Base-by-base conservation (phyloP, 306 rosid genomes). In the Senna siamea region DNA sequence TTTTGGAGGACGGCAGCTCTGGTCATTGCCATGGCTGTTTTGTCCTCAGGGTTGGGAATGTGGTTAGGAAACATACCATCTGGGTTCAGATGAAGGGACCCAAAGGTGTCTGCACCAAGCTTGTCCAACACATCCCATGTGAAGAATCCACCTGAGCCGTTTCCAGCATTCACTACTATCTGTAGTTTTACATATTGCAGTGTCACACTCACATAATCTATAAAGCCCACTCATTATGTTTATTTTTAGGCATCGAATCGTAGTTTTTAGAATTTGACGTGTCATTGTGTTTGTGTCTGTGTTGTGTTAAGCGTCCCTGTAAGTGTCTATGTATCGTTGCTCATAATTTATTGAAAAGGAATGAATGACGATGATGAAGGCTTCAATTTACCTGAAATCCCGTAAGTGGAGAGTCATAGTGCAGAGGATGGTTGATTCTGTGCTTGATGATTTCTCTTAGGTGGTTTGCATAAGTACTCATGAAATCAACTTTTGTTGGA, bases 311-410 rank as follows among this genome's bases (percentile, higher is more conserved):
- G n/a, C n/a, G n/a, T n/a, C n/a, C n/a, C n/a, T n/a, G n/a, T n/a
- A n/a, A n/a, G n/a, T n/a, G n/a, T n/a, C n/a, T n/a, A n/a, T n/a
- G n/a, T n/a, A n/a, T n/a, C n/a, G n/a, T n/a, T n/a, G n/a, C n/a
- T n/a, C n/a, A n/a, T n/a, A n/a, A n/a, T n/a, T n/a, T n/a, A n/a
- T n/a, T n/a, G n/a, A n/a, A n/a, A n/a, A n/a, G n/a, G n/a, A n/a
- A n/a, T n/a, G n/a, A n/a, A n/a, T n/a, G n/a, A n/a, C n/a, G n/a
- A n/a, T n/a, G n/a, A n/a, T n/a, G n/a, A n/a, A n/a, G n/a, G n/a
- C n/a, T n/a, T n/a, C n/a, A n/a, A n/a, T n/a, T n/a, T 26, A 93
- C 98, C 97, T 91, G 88, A 75, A 91, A 93, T 57, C 96, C 98
- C 63, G 84, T 9, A 17, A 93, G 98, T 6, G 98, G 97, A 66